Conservation (phyloP, 108 stramenopile genomes). For the Cyclotella baltica region DNA sequence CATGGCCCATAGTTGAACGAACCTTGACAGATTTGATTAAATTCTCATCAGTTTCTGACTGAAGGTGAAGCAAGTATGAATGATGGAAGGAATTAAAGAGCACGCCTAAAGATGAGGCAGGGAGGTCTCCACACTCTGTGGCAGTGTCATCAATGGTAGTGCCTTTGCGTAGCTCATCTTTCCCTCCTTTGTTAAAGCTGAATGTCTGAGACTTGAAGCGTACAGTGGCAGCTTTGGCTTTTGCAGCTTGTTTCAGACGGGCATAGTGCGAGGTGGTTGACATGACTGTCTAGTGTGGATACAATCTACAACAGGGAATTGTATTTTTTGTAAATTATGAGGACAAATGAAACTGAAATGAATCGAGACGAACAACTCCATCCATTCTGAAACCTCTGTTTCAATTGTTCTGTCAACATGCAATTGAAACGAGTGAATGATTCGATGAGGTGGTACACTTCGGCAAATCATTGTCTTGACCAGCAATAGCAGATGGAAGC, state of each 20-base stretch:
- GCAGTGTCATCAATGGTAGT: neutral
- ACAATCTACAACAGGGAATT: neutral
- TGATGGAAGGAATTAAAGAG: slow-evolving; percentile 36
- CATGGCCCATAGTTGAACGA: neutral
- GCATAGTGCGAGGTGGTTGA: neutral
- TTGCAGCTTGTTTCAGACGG: neutral
- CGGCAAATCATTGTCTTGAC: neutral
- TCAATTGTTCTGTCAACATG: neutral
- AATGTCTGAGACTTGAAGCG: neutral
- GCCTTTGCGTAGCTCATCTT: neutral
- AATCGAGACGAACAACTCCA: too few species aligned
- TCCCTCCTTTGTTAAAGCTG: neutral
- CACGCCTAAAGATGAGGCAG: neutral
- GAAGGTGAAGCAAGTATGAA: slow-evolving; percentile 29
- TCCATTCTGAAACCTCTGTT: neutral
- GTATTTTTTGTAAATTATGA: slow-evolving; percentile 1
- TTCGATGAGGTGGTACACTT: neutral
- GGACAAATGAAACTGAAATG: neutral
- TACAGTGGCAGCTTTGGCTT: neutral
- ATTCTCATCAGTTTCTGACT: slow-evolving; percentile 28
- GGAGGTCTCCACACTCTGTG: slow-evolving; percentile 6
- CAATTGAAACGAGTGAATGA: neutral
- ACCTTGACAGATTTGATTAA: slow-evolving; percentile 14
- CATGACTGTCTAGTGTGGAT: neutral
- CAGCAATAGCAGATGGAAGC: neutral